Conservation (phyloP, 2,329 filamentous ascomycete genomes). For the Aschersonia sp. region DNA sequence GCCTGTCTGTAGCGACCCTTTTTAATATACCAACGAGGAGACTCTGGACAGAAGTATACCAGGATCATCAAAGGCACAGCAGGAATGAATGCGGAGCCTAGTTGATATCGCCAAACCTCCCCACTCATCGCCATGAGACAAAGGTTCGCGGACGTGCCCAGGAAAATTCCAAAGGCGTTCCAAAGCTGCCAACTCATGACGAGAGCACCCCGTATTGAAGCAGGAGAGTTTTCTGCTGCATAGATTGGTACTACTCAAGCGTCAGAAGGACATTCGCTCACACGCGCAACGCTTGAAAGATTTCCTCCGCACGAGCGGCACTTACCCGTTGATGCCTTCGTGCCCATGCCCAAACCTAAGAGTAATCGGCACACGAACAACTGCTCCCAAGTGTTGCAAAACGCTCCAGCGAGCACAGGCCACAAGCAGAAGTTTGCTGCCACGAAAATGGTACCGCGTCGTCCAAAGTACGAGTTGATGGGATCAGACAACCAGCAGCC, state of each 20-base stretch:
- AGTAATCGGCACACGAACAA: constrained; percentile 57
- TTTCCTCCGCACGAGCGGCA: background rate
- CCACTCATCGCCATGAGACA: constrained; percentile 19
- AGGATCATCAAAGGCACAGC: constrained; percentile 39
- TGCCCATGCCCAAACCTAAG: constrained; percentile 64
- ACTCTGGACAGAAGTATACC: constrained; percentile 54
- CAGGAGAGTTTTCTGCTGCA: constrained; percentile 58
- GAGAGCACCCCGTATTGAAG: constrained; percentile 55
- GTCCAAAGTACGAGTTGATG: constrained; percentile 30
- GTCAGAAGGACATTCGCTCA: too few species aligned
- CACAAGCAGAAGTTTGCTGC: constrained; percentile 59
- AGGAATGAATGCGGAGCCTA: constrained; percentile 49
- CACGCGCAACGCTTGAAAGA: background rate
- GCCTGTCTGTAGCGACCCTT: constrained; percentile 48
- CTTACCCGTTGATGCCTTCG: constrained; percentile 48
- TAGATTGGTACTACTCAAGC: constrained; percentile 53
- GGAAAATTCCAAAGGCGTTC: constrained; percentile 46
- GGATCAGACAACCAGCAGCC: constrained; percentile 57
- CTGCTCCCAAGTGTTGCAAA: constrained; percentile 57
- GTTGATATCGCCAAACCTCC: constrained; percentile 44
- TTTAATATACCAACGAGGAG: constrained; percentile 52
- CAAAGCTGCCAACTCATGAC: constrained; percentile 74
- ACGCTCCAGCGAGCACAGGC: constrained; percentile 55
- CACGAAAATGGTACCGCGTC: constrained; percentile 48
- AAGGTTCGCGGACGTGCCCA: constrained; percentile 47